A percentile compares a stretch with the other conserved stretches of the same genome.
These are phyloP conservation scores for Erythrobasidium yunnanense DNA, from an alignment of 768 basidiomycete species.

Conservation along the genomic window DNA sequence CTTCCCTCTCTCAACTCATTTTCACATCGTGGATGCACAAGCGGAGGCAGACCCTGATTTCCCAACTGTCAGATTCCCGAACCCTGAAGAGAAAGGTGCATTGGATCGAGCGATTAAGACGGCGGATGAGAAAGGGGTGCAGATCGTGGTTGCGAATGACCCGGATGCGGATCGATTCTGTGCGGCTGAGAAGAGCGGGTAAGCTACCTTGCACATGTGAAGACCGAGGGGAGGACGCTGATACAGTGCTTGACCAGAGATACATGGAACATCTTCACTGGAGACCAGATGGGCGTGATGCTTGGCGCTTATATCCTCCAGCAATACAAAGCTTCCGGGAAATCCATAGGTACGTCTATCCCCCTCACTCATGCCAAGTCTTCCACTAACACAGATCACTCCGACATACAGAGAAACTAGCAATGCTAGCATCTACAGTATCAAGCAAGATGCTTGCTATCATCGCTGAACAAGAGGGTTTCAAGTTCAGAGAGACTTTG, in stretches of 20 bases:
- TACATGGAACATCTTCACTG: constrained; percentile 62
- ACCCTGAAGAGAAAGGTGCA: constrained; percentile 78
- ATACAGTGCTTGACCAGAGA: too few relatives aligned
- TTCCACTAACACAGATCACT: neutral
- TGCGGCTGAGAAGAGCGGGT: constrained; percentile 58
- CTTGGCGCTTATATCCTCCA: constrained; percentile 47
- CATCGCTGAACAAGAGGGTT: constrained; percentile 65
- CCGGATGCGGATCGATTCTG: constrained; percentile 77
- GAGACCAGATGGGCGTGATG: constrained; percentile 65
- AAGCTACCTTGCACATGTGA: constrained; percentile 34
- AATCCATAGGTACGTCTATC: constrained; percentile 44
- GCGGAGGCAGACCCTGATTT: constrained; percentile 70
- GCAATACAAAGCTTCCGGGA: constrained; percentile 46
- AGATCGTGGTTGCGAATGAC: constrained; percentile 74
- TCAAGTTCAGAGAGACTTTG: constrained; percentile 71
- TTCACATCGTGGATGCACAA: constrained; percentile 51
- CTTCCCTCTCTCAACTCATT: constrained; percentile 49
- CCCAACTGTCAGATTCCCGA: constrained; percentile 72
- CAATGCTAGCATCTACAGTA: constrained; percentile 79
- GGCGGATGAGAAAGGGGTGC: constrained; percentile 50
- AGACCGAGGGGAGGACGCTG: too few relatives aligned
- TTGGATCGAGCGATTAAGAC: constrained; percentile 56
- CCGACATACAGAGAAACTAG: constrained; percentile 49
- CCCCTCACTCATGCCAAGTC: neutral
- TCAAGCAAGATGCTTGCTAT: constrained; percentile 79